Percentiles rank a stretch among this genome's conserved stretches.
These are phyloP conservation scores for Leccinum boreale DNA, from an alignment of 768 basidiomycete genomes.

Conservation along the genomic window DNA sequence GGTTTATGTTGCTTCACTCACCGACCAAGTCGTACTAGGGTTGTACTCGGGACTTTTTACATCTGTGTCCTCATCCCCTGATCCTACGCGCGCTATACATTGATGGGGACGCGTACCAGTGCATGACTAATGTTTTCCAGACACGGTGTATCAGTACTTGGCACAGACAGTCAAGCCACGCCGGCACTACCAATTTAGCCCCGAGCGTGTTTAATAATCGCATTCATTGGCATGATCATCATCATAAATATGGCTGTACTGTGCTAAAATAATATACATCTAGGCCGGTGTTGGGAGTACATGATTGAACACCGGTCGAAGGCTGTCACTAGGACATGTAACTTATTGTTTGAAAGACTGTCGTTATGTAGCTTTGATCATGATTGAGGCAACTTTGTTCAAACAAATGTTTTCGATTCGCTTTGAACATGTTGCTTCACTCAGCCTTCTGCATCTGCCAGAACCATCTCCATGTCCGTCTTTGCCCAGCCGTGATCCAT, in stretches of 20 bases:
- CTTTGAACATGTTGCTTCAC: neutral
- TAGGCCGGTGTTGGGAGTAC: neutral
- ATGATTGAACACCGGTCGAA: neutral
- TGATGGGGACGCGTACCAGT: constrained; percentile 93
- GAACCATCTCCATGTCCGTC: constrained; percentile 16
- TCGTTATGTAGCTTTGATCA: neutral
- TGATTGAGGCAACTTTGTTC: neutral
- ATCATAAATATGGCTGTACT: neutral
- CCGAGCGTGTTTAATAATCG: neutral
- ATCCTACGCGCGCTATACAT: constrained; percentile 91
- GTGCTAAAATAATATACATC: neutral
- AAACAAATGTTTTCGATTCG: neutral
- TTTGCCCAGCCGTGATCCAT: constrained; percentile 7
- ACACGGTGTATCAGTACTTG: no score
- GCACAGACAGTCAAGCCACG: no score
- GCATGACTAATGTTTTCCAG: constrained; percentile 35
- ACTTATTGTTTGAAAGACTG: no score
- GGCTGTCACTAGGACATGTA: neutral
- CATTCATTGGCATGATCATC: neutral
- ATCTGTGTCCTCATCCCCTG: constrained; percentile 79
- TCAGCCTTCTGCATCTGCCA: neutral
- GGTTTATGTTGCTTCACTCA: constrained; percentile 85
- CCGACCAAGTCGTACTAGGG: constrained; percentile 78
- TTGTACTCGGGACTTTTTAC: constrained; percentile 93
- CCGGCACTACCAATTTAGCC: neutral